Evolutionary conservation across 306 rosid species (phyloP).

Genomic region (Inga laurina): DNA sequence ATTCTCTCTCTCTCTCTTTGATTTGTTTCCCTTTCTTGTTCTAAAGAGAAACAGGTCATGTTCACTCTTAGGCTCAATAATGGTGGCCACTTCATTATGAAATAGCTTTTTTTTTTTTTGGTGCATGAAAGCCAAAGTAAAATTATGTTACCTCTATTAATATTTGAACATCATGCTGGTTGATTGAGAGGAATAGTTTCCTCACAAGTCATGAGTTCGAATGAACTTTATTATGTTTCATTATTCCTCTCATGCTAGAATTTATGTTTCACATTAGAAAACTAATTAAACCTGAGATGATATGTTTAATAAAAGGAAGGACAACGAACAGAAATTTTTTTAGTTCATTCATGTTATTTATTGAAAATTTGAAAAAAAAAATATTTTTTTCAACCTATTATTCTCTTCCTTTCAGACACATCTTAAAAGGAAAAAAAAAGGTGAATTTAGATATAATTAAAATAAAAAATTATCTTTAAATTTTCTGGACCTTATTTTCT

Average conservation of each 20-base stretch:
- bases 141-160: not conserved
- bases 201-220: no score
- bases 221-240: not conserved
- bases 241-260: not conserved
- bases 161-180: no score
- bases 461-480: not conserved
- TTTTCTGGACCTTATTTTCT: not conserved
- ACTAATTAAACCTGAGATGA: not conserved
- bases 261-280: not conserved
- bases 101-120: not conserved
- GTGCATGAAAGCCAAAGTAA: not conserved
- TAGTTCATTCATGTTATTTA: not conserved
- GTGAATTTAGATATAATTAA: not conserved
- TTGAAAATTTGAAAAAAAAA: not conserved
- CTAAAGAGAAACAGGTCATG: not conserved
- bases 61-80: not conserved
- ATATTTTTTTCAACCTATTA: not conserved
- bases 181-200: no score
- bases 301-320: not conserved
- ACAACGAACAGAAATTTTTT: not conserved
- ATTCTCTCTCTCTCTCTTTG: not conserved
- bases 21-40: not conserved
- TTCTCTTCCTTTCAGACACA: not conserved
- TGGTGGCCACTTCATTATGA: not conserved
- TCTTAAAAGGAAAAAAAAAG: not conserved